Percentiles rank a stretch among this genome's conserved stretches.
Conservation (phyloP, 164 flowering plant genomes). For the Chimonanthus praecox region DNA sequence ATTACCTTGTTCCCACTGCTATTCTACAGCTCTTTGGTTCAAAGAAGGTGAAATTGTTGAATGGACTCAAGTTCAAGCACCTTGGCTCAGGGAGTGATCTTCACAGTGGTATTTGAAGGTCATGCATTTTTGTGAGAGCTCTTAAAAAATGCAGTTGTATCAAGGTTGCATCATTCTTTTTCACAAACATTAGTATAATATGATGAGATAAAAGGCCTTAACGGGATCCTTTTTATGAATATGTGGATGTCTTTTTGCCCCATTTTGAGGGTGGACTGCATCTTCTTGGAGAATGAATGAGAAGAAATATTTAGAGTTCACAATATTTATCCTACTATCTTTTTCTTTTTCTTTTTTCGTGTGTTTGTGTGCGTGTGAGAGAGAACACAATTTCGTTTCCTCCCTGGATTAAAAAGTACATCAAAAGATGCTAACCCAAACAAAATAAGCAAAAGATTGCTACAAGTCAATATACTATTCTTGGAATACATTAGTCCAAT, state of each 20-base stretch:
- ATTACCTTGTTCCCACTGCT: background rate
- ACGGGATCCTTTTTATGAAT: background rate
- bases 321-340: no score
- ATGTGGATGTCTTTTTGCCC: background rate
- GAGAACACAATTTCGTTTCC: no score
- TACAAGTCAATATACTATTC: no score
- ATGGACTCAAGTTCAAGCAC: conserved; percentile 73
- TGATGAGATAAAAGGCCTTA: background rate
- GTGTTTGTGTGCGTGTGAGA: no score
- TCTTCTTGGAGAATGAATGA: background rate
- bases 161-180: background rate
- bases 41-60: conserved; percentile 76
- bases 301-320: background rate
- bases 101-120: background rate
- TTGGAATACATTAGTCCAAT: no score
- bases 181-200: background rate
- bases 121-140: background rate
- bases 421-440: no score
- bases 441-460: no score
- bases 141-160: background rate
- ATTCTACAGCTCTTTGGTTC: conserved; percentile 81
- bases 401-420: no score
- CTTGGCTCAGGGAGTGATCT: conserved; percentile 73
- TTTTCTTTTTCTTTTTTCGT: no score
- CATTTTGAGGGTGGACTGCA: background rate